phyloP scores from a whole-genome alignment of 768 basidiomycete genomes.

The Glaciozyma martinii region DNA sequence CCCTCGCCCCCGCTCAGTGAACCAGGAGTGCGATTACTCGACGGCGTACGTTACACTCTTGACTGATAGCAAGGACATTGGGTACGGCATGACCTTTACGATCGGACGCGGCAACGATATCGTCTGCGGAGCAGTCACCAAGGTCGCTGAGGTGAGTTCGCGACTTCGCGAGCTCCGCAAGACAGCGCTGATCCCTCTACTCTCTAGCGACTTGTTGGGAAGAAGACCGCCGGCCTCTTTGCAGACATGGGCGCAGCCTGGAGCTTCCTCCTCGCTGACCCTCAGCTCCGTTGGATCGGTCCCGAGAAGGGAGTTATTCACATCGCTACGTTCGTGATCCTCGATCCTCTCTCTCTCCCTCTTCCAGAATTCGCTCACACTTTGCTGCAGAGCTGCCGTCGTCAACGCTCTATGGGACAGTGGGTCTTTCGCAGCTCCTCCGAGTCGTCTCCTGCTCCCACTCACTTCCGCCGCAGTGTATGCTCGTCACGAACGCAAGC shows the following conservation, averaged over 20 bases:
- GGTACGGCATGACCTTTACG: constrained; percentile 84
- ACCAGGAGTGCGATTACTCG: constrained; percentile 91
- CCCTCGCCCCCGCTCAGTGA: constrained; percentile 42
- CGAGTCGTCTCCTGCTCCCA: background rate
- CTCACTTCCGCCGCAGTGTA: constrained; percentile 41
- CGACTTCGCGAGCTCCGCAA: background rate
- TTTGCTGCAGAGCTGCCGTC: constrained; percentile 42
- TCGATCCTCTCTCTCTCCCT: background rate
- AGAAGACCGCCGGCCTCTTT: constrained; percentile 71
- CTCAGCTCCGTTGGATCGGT: constrained; percentile 85
- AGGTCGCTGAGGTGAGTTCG: background rate
- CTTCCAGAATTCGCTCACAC: background rate
- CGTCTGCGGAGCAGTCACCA: constrained; percentile 65
- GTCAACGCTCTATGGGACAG: constrained; percentile 55
- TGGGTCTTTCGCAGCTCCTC: background rate
- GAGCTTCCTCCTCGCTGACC: constrained; percentile 76
- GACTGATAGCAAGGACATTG: constrained; percentile 61
- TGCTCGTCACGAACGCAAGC: constrained; percentile 67
- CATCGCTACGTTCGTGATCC: constrained; percentile 64
- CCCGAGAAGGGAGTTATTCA: constrained; percentile 95
- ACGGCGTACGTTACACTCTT: constrained; percentile 77
- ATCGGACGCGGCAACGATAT: constrained; percentile 93
- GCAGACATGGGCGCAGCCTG: constrained; percentile 83
- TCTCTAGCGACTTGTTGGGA: constrained; percentile 59
- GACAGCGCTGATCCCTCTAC: background rate